Base-by-base conservation (phyloP, 345 rosid species). In the Mangifera indica region DNA sequence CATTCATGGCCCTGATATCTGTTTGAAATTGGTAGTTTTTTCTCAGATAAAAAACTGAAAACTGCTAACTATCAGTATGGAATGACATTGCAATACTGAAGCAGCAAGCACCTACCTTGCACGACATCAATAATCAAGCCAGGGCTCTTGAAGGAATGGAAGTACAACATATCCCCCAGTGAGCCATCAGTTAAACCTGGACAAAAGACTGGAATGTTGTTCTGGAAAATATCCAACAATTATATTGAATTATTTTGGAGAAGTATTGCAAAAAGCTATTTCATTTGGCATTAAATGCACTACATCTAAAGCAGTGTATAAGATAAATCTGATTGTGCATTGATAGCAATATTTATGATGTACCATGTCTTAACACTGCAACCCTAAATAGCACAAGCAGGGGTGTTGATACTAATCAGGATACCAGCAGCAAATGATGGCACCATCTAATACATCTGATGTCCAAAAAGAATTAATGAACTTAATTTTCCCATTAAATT, bases 111-210 rank as follows among this genome's bases (percentile, higher is more conserved):
- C 73, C 24, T 57, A 90, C 98, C 98, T 89, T 88, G 93, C 48
- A 90, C 87, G 40, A 90, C 63, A 54, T 92, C 96, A 10, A 92
- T 68, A 48, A 86, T 59, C 34, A 92, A 81, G 73, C 93, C 90
- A 10, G 91, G 82, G 74, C 74, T 82, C 52, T 81, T 84, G 26
- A 87, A 86, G 25, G 96, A 91, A 82, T 95, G 99, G 67, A 92
- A 91, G 77, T 92, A 92, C 73, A 95, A 55, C 98, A 89, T 95
- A 88, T 92, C 97, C 46, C 98, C 99, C 24, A 95, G 72, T 29
- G 99, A 92, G 74, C 99, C 99, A 86, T 95, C 99, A 17, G 97
- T 95, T 77, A 91, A 72, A 37, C 94, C 97, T 0, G 98, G 98
- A 72, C 99, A 95, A 81, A 84, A 95, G 48, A 91, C 99, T 1